Evolutionary conservation across 352 stramenopile species (phyloP).

Genomic region (Pythium scleroteichum): DNA sequence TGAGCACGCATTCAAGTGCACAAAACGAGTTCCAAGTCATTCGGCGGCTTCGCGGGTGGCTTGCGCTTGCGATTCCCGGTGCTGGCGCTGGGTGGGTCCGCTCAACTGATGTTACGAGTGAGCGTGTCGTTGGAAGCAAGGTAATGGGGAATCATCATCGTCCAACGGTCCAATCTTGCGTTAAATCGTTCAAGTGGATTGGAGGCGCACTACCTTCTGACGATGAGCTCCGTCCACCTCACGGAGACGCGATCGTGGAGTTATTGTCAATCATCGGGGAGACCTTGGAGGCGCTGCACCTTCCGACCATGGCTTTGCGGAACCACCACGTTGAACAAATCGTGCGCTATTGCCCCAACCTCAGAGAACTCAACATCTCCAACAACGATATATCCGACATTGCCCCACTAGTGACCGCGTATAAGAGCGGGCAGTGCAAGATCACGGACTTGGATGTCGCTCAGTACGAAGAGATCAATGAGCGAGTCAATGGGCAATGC

Average conservation of each 20-base stretch:
- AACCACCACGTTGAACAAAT: conserved; percentile 11
- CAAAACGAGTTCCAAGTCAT: too few relatives aligned
- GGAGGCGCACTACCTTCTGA: conserved; percentile 3
- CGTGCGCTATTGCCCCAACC: conserved; percentile 1
- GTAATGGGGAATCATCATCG: neutral
- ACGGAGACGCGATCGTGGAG: conserved; percentile 18
- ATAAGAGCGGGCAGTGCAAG: conserved; percentile 1
- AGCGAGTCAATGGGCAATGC: neutral
- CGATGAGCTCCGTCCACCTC: neutral
- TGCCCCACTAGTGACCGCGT: conserved; percentile 2
- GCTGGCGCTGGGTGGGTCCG: neutral
- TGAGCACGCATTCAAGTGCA: too few relatives aligned
- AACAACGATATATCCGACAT: conserved; percentile 15
- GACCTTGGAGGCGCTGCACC: conserved; percentile 10
- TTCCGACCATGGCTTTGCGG: conserved; percentile 7
- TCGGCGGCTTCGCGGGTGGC: too few relatives aligned
- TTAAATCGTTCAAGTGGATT: conserved; percentile 15
- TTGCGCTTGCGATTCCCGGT: too few relatives aligned
- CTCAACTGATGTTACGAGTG: neutral
- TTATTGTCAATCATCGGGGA: conserved; percentile 11
- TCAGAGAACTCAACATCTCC: conserved; percentile 13
- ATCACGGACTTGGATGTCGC: conserved; percentile 11
- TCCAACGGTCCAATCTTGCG: neutral
- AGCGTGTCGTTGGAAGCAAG: neutral
- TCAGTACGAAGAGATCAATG: neutral